Percentiles rank a stretch among this genome's conserved stretches.
phyloP scores from a whole-genome alignment of 1,284 basidiomycete species.

The Bjerkandera adusta region DNA sequence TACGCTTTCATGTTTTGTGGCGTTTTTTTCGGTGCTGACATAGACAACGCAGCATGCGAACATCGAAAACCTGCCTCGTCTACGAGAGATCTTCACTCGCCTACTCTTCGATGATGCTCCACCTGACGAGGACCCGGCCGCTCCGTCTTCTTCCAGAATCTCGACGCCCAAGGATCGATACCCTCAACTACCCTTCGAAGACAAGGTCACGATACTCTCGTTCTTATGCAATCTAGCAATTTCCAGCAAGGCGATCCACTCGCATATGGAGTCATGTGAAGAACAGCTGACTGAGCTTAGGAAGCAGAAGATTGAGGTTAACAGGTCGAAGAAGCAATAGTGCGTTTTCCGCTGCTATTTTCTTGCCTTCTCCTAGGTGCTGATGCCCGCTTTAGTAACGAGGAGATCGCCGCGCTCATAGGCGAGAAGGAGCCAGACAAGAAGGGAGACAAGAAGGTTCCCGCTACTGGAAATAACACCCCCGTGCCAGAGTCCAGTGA shows the following conservation, averaged over 20 bases:
- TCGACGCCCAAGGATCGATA: conserved; percentile 72
- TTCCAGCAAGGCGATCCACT: conserved; percentile 85
- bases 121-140: conserved; percentile 32
- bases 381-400: conserved; percentile 43
- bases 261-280: conserved; percentile 90
- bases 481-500: conserved; percentile 65
- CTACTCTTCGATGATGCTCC: conserved; percentile 68
- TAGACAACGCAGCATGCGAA: conserved; percentile 67
- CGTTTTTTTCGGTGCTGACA: conserved; percentile 6
- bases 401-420: conserved; percentile 69
- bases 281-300: conserved; percentile 86
- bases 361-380: neutral
- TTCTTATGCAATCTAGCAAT: conserved; percentile 91
- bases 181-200: conserved; percentile 65
- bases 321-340: conserved; percentile 84
- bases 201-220: conserved; percentile 83
- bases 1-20: conserved; percentile 39
- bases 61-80: conserved; percentile 66
- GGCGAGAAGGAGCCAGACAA: conserved; percentile 49
- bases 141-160: conserved; percentile 27
- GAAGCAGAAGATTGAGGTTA: conserved; percentile 95
- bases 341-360: conserved; percentile 40
- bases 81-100: conserved; percentile 74
- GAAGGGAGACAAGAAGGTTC: conserved; percentile 24
- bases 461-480: conserved; percentile 50